These are phyloP conservation scores for Luffa acutangula DNA, from an alignment of 306 rosid species.

Conservation along the genomic window DNA sequence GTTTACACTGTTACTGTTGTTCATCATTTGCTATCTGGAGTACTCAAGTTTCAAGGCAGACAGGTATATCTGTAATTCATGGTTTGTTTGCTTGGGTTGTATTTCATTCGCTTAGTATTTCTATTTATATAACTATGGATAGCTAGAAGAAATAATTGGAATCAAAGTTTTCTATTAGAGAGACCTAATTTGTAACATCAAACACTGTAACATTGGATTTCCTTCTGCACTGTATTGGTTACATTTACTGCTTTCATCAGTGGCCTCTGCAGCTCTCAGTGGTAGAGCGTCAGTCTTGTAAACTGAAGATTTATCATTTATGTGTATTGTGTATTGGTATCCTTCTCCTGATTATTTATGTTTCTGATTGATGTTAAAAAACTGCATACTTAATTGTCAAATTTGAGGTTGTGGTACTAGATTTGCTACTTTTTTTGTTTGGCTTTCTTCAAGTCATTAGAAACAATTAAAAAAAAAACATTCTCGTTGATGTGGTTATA, in stretches of 20 bases:
- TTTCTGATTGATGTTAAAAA: not conserved
- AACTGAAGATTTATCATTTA: not conserved
- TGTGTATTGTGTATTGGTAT: not conserved
- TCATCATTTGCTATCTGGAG: constrained; percentile 78
- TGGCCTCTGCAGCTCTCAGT: not conserved
- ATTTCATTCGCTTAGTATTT: not conserved
- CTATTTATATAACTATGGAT: not conserved
- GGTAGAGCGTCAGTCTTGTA: not conserved
- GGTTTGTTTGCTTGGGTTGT: not conserved
- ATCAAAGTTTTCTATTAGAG: not conserved
- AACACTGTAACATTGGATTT: not conserved
- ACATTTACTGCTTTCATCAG: not conserved
- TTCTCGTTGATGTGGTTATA: not conserved
- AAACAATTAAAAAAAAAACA: not conserved
- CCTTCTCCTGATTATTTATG: not conserved
- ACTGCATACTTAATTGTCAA: not conserved
- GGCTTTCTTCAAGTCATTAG: not conserved
- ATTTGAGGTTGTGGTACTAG: not conserved
- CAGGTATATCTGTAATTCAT: constrained; percentile 39
- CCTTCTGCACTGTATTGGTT: not conserved
- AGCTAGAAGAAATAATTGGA: not conserved
- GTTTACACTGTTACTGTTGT: constrained; percentile 37
- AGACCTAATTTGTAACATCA: not conserved
- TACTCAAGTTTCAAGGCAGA: constrained; percentile 62
- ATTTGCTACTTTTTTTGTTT: not conserved